Evolutionary conservation across 495 filamentous ascomycete genomes (phyloP).

Genomic region (Glarea lozoyensis): DNA sequence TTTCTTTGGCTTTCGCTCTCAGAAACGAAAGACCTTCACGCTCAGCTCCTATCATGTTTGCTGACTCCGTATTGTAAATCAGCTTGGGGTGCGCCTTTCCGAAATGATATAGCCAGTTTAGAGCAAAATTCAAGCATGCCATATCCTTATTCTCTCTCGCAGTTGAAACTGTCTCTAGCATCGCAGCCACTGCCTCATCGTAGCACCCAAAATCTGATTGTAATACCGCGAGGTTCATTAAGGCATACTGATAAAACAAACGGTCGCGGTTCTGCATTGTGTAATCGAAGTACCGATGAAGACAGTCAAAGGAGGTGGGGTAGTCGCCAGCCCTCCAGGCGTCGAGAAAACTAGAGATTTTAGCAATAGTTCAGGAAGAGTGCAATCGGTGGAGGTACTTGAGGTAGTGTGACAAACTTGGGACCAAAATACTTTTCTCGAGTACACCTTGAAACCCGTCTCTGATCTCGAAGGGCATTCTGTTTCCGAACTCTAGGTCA

Average conservation of each 20-base stretch:
- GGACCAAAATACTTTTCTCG: constrained; percentile 52
- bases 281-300: constrained; percentile 96
- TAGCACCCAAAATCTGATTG: constrained; percentile 94
- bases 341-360: constrained; percentile 86
- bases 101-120: constrained; percentile 98
- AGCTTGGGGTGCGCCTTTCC: constrained; percentile 73
- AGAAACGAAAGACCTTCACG: constrained; percentile 77
- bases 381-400: constrained; percentile 33
- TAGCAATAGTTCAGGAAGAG: constrained; percentile 16
- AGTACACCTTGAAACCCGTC: constrained; percentile 57
- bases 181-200: constrained; percentile 81
- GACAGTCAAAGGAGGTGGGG: constrained; percentile 75
- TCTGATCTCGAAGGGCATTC: constrained; percentile 26
- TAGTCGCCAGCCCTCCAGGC: constrained; percentile 89
- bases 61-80: constrained; percentile 59
- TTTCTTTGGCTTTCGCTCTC: constrained; percentile 80
- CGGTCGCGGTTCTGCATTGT: constrained; percentile 82
- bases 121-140: constrained; percentile 85
- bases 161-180: constrained; percentile 86
- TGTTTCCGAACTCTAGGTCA: constrained; percentile 18
- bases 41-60: constrained; percentile 66
- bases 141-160: constrained; percentile 89
- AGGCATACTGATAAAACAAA: constrained; percentile 87
- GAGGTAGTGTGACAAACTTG: constrained; percentile 70
- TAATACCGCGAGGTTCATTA: constrained; percentile 87